Base-by-base conservation (phyloP, 345 rosid species). In the Lepidium africanum region DNA sequence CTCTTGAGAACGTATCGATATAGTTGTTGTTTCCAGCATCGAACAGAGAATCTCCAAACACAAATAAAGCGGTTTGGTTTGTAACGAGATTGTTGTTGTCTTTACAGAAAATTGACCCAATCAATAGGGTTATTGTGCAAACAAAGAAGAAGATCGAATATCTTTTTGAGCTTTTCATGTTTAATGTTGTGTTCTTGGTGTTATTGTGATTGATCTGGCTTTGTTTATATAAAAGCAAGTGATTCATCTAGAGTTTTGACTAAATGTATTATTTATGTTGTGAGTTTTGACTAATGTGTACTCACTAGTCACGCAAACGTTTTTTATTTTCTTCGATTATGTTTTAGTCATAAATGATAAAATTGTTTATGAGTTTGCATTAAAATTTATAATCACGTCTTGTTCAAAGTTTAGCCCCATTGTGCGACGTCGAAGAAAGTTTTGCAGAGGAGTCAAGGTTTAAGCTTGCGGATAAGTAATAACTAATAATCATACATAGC, bases 1-100 rank as follows among this genome's bases (percentile, higher is more conserved):
- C 46, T 3, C 78, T 72, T 9, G 50, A 32, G 25, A 60, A 3
- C 32, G 82, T 75, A 30, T 73, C 71, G 65, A 78, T 71, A 12
- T 71, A 75, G 23, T 81, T 78, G 60, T 84, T 80, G 39, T 80
- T 79, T 68, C 87, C 83, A 1, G 77, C 66, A 43, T 81, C 87
- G 23, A 81, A 78, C 0, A 74, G 2, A 2, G 88, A 86, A 51
- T 82, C 89, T 17, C 86, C 86, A 3, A 80, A 81, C 27, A 84
- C 40, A 51, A 81, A 78, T 27, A 77, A 58, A 12, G 84, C 78
- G 1, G 59, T 60, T 36, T 77, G 77, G 9, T 72, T 72, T 43
- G 70, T 67, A 5, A 71, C 14, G 1, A 55, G 72, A 54, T n/a
- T 8, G 10, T 27, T 65, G 1, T 63, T 63, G 21, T 55, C 37